phyloP scores from a whole-genome alignment of 495 filamentous ascomycete species.

The Penicillium robsamsonii region DNA sequence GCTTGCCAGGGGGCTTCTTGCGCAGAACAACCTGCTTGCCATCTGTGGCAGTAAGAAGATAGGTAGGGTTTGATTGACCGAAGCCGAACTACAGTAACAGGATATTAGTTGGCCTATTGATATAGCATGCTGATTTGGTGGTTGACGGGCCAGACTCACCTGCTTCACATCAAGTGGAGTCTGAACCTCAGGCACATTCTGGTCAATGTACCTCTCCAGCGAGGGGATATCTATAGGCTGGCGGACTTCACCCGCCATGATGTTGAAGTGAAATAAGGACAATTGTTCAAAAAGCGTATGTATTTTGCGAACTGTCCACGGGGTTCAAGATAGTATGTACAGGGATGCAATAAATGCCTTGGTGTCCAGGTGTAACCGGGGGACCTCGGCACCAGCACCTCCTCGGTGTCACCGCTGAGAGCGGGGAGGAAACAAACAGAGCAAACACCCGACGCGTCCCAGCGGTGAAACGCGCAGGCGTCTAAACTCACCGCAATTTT shows the following conservation, averaged over 20 bases:
- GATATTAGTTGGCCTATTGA: not conserved
- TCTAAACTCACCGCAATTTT: constrained; percentile 27
- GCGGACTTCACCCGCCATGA: constrained; percentile 84
- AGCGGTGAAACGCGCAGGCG: constrained; percentile 37
- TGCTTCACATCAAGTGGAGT: constrained; percentile 84
- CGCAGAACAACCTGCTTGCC: constrained; percentile 76
- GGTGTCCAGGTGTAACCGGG: constrained; percentile 14
- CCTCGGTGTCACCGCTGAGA: constrained; percentile 16
- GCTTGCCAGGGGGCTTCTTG: constrained; percentile 91
- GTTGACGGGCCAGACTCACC: constrained; percentile 45
- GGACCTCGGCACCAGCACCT: constrained; percentile 30
- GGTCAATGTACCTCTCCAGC: constrained; percentile 72
- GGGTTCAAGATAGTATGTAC: not conserved
- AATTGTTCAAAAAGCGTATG: not conserved
- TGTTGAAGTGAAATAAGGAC: constrained; percentile 1
- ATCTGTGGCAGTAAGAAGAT: constrained; percentile 72
- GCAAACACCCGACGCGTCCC: constrained; percentile 27
- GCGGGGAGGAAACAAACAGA: constrained; percentile 16
- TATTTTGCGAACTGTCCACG: not conserved
- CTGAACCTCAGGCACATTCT: constrained; percentile 75
- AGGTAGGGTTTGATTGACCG: constrained; percentile 96
- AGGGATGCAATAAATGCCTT: constrained; percentile 1
- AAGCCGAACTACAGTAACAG: constrained; percentile 72
- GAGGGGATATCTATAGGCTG: constrained; percentile 80
- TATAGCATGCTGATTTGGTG: not conserved